Evolutionary conservation across 352 stramenopile species (phyloP).

Genomic region (Globisporangium middletonii): DNA sequence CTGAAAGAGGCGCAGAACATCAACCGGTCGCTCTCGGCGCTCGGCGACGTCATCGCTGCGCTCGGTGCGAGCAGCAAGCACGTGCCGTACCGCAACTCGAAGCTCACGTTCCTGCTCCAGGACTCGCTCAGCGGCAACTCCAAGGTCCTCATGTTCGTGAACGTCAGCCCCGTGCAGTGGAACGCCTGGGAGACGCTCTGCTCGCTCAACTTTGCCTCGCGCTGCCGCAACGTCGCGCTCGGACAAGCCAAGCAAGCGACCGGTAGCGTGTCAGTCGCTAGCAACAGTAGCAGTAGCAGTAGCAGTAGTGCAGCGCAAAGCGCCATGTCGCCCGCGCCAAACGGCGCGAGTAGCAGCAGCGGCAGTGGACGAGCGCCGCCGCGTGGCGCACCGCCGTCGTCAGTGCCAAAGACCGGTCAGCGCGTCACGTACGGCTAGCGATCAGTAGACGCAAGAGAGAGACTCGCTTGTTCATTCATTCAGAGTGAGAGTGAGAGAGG

Average conservation of each 20-base stretch:
- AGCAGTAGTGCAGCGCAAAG: conserved; percentile 13
- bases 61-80: conserved; percentile 86
- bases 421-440: conserved; percentile 7
- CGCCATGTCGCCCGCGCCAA: conserved; percentile 9
- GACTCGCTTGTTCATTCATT: neutral
- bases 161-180: conserved; percentile 85
- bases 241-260: conserved; percentile 68
- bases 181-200: conserved; percentile 87
- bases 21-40: conserved; percentile 91
- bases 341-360: conserved; percentile 23
- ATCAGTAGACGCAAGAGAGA: too few species aligned
- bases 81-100: conserved; percentile 95
- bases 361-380: conserved; percentile 1
- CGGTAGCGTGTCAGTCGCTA: neutral
- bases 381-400: conserved; percentile 11
- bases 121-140: conserved; percentile 77
- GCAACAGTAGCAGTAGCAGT: neutral
- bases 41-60: conserved; percentile 94
- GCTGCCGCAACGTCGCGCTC: conserved; percentile 85
- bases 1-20: conserved; percentile 96
- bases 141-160: conserved; percentile 86
- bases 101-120: conserved; percentile 90
- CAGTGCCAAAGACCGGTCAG: conserved; percentile 11
- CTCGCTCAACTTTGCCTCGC: conserved; percentile 88
- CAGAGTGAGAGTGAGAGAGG: neutral